Evolutionary conservation across 345 rosid genomes (phyloP).

Genomic region (Populus davidiana): DNA sequence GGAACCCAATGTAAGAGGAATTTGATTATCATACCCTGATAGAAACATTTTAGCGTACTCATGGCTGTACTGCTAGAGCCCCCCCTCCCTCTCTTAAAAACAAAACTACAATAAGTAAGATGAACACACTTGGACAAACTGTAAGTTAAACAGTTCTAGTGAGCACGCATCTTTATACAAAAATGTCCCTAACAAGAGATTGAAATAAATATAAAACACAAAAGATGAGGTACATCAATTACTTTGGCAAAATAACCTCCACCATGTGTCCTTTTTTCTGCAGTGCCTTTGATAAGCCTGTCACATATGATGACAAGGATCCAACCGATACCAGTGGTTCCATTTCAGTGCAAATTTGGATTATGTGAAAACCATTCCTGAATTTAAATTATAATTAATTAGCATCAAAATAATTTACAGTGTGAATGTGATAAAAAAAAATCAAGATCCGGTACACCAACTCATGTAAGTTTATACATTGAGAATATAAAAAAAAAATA

Average conservation of each 20-base stretch:
- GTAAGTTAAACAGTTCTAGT: too few relatives aligned
- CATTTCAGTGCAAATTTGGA: slow-evolving; percentile 90
- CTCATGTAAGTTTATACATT: background rate
- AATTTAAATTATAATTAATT: slow-evolving; percentile 10
- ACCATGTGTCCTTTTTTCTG: slow-evolving; percentile 68
- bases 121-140: background rate
- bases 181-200: background rate
- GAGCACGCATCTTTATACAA: background rate
- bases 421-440: too few relatives aligned
- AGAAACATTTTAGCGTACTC: background rate
- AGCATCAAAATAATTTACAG: background rate
- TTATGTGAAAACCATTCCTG: slow-evolving; percentile 65
- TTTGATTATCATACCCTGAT: background rate
- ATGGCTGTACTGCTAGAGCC: background rate
- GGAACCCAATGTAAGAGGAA: background rate
- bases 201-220: background rate
- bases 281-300: slow-evolving; percentile 56
- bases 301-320: slow-evolving; percentile 66
- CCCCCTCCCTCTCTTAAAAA: too few relatives aligned
- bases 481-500: too few relatives aligned
- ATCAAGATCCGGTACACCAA: background rate
- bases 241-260: slow-evolving; percentile 88
- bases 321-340: slow-evolving; percentile 65
- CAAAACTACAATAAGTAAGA: too few relatives aligned
- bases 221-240: slow-evolving; percentile 22